Conservation (phyloP, 495 filamentous ascomycete species). For the Penicillium cataractarum region DNA sequence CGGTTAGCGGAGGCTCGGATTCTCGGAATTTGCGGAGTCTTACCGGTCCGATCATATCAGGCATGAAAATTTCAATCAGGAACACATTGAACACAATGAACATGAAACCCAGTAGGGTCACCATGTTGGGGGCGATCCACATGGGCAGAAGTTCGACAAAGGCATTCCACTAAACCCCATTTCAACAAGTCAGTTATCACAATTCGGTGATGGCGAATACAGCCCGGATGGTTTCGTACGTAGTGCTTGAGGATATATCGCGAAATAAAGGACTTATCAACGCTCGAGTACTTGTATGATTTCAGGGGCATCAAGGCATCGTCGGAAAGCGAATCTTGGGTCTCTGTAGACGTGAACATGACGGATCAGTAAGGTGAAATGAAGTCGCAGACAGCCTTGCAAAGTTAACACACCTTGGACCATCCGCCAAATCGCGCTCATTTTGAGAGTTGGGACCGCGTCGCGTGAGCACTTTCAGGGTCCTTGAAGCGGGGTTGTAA, state of each 20-base stretch:
- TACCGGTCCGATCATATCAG: constrained; percentile 91
- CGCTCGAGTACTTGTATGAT: constrained; percentile 93
- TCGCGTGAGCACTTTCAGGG: constrained; percentile 19
- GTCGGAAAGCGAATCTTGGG: constrained; percentile 66
- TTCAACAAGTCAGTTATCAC: constrained; percentile 15
- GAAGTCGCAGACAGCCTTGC: not conserved
- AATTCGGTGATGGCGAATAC: not conserved
- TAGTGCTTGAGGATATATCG: constrained; percentile 93
- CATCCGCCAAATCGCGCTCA: constrained; percentile 45
- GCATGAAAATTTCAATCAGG: constrained; percentile 79
- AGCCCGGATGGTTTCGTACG: constrained; percentile 51
- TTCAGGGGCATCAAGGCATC: constrained; percentile 81
- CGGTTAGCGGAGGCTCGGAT: constrained; percentile 30
- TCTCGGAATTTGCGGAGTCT: constrained; percentile 27
- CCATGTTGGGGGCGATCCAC: constrained; percentile 98
- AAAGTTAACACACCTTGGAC: constrained; percentile 42
- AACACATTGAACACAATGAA: constrained; percentile 89
- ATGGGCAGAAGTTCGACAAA: constrained; percentile 89
- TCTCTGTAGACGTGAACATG: constrained; percentile 35
- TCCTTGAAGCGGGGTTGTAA: constrained; percentile 4
- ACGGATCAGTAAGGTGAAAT: constrained; percentile 20
- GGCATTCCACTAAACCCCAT: constrained; percentile 80
- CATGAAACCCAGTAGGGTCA: constrained; percentile 92
- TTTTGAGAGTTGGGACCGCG: constrained; percentile 28
- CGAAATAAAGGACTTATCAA: constrained; percentile 96